Evolutionary conservation across 352 stramenopile species (phyloP).

Genomic region (Pythium myriotylum): DNA sequence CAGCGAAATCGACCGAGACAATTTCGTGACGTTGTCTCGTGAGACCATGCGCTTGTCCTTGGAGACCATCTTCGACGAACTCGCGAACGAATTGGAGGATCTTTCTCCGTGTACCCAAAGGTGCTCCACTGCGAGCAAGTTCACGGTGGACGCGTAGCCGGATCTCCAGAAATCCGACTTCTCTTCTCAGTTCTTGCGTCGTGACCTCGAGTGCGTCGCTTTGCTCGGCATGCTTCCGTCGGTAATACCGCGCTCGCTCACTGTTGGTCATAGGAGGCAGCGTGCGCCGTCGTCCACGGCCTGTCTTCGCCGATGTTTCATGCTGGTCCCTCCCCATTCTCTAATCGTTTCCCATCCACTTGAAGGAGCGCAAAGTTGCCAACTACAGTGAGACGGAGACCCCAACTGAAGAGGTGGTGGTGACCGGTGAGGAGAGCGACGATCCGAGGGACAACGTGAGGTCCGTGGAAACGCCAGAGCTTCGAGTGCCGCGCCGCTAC

Average conservation of each 20-base stretch:
- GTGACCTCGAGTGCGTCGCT: not conserved
- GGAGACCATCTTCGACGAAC: constrained; percentile 1
- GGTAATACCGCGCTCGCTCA: constrained; percentile 16
- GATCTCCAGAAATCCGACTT: constrained; percentile 1
- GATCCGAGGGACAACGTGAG: no score
- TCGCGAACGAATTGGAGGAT: not conserved
- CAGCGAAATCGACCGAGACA: not conserved
- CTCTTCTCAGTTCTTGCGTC: not conserved
- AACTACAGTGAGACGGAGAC: no score
- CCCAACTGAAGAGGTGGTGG: no score
- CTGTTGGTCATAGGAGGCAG: constrained; percentile 15
- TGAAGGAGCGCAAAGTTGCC: no score
- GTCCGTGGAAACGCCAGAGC: no score
- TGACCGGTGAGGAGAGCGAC: no score
- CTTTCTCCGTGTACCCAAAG: not conserved
- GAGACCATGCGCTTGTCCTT: not conserved
- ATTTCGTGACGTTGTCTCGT: not conserved
- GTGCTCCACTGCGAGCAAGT: not conserved
- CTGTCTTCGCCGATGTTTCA: no score
- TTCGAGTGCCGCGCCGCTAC: no score
- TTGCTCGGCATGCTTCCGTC: constrained; percentile 4
- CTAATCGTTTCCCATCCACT: no score
- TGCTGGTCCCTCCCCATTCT: no score
- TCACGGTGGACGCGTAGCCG: not conserved
- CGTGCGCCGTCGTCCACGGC: constrained; percentile 3